Conservation (phyloP, 768 basidiomycete genomes). For the Tylopilus vinaceipallidus region DNA sequence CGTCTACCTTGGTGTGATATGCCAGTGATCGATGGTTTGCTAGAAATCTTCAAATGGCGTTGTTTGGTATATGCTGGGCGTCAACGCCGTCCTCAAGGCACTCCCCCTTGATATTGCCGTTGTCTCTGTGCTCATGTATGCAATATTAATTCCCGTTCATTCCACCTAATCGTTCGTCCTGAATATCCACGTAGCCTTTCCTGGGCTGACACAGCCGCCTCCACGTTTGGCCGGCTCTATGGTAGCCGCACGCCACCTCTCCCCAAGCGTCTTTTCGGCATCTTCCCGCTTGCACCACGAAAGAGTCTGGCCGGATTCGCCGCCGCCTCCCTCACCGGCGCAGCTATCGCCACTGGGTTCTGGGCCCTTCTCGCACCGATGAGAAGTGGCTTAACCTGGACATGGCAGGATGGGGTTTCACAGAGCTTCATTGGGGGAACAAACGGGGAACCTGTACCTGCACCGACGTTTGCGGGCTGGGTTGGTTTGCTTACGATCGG, state of each 20-base stretch:
- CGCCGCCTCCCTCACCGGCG: conserved; percentile 74
- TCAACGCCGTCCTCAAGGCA: conserved; percentile 67
- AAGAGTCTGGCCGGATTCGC: conserved; percentile 85
- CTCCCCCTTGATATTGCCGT: conserved; percentile 87
- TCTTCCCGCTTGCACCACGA: conserved; percentile 70
- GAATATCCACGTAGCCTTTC: conserved; percentile 57
- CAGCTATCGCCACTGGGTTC: conserved; percentile 63
- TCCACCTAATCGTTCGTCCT: neutral
- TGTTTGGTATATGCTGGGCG: conserved; percentile 86
- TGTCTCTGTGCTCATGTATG: conserved; percentile 87
- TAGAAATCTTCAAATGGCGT: conserved; percentile 77
- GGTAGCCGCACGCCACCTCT: conserved; percentile 66
- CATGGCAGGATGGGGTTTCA: conserved; percentile 50
- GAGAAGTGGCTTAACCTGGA: conserved; percentile 49
- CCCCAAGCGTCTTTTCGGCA: conserved; percentile 44
- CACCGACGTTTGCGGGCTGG: conserved; percentile 24
- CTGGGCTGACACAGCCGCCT: conserved; percentile 95
- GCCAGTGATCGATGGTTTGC: neutral
- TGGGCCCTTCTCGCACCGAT: conserved; percentile 63
- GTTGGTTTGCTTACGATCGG: conserved; percentile 55
- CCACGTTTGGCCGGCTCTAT: conserved; percentile 85
- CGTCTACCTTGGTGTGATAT: neutral
- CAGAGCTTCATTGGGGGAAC: conserved; percentile 21
- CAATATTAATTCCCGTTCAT: conserved; percentile 15
- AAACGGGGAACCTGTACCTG: neutral